These are phyloP conservation scores for Lyophyllum atratum DNA, from an alignment of 768 basidiomycete genomes.

Conservation along the genomic window DNA sequence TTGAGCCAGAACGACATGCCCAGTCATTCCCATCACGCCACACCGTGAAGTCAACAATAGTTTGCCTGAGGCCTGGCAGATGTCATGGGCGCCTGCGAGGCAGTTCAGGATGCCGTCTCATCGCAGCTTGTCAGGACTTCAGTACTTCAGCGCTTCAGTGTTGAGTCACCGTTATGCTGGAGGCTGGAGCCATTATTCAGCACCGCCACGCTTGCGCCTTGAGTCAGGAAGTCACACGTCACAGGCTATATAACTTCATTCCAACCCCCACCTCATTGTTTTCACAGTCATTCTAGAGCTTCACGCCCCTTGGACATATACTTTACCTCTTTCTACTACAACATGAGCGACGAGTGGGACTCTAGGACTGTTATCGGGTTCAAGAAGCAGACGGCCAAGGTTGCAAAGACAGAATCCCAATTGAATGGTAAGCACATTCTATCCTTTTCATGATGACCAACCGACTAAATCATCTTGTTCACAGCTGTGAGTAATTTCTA, in stretches of 20 bases:
- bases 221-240: slow-evolving; percentile 19
- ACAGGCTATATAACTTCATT: slow-evolving; percentile 8
- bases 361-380: slow-evolving; percentile 70
- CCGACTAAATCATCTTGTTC: neutral
- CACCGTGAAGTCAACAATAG: too few relatives aligned
- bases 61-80: too few relatives aligned
- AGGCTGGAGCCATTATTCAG: neutral
- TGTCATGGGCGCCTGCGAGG: too few relatives aligned
- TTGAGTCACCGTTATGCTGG: neutral
- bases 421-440: slow-evolving; percentile 45
- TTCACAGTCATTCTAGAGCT: slow-evolving; percentile 8
- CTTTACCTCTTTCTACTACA: slow-evolving; percentile 5
- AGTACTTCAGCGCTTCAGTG: too few relatives aligned
- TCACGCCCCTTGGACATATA: slow-evolving; percentile 6
- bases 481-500: slow-evolving; percentile 53
- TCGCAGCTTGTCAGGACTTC: too few relatives aligned
- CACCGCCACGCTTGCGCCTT: slow-evolving; percentile 11
- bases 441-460: neutral
- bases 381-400: slow-evolving; percentile 62
- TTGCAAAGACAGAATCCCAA: slow-evolving; percentile 63
- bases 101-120: too few relatives aligned
- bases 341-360: slow-evolving; percentile 71
- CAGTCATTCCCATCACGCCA: neutral
- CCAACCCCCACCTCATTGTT: slow-evolving; percentile 5
- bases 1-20: neutral